Evolutionary conservation across 805 yeast genomes (phyloP).

Genomic region (Candida boidinii): DNA sequence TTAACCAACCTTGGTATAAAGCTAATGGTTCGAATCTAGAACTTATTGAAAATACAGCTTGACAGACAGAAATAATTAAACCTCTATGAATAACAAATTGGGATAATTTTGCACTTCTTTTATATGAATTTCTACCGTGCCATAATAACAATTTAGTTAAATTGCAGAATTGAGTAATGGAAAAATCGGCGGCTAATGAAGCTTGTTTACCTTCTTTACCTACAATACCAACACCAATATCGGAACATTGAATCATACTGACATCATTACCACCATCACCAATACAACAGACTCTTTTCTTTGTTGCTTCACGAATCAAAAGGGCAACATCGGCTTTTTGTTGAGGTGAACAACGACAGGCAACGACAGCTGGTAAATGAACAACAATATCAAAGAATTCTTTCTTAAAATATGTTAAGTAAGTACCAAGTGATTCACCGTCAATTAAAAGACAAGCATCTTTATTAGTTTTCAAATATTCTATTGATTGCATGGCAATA

Average conservation of each 20-base stretch:
- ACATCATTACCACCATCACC: constrained; percentile 99
- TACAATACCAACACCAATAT: constrained; percentile 97
- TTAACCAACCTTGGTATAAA: constrained; percentile 88
- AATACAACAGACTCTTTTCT: constrained; percentile 90
- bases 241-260: constrained; percentile 97
- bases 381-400: constrained; percentile 78
- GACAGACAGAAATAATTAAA: constrained; percentile 85
- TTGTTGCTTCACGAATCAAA: constrained; percentile 68
- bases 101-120: constrained; percentile 88
- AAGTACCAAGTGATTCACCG: constrained; percentile 80
- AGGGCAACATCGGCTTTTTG: constrained; percentile 95
- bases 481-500: constrained; percentile 67
- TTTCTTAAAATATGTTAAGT: constrained; percentile 49
- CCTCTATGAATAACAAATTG: constrained; percentile 98
- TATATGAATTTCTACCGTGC: constrained; percentile 98
- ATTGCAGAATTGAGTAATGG: constrained; percentile 85
- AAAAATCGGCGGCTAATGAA: constrained; percentile 93
- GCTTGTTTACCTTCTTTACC: constrained; percentile 99
- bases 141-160: constrained; percentile 79
- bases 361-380: constrained; percentile 85
- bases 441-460: constrained; percentile 81
- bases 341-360: constrained; percentile 98
- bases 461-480: constrained; percentile 52
- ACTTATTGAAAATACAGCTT: constrained; percentile 83
- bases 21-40: constrained; percentile 92